phyloP scores from a whole-genome alignment of 2,329 filamentous ascomycete genomes.

The Scytalidium lignicola region DNA sequence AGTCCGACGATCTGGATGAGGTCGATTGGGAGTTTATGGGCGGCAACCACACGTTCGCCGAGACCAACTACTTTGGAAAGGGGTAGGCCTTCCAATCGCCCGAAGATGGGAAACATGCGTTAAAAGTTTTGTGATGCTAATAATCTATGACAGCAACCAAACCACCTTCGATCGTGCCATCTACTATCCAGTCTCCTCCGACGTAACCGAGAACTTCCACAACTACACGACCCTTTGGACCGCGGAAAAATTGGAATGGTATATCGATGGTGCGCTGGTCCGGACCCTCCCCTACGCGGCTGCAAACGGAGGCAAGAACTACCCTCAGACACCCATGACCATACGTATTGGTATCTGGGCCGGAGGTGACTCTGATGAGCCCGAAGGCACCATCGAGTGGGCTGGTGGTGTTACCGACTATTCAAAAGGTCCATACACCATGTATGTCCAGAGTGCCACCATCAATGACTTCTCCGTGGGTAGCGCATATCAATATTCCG shows the following conservation, averaged over 20 bases:
- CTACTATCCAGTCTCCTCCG: constrained; percentile 49
- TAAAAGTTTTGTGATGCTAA: too few species aligned
- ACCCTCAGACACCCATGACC: constrained; percentile 73
- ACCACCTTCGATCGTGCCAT: constrained; percentile 65
- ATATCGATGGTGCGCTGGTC: constrained; percentile 62
- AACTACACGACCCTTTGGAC: constrained; percentile 74
- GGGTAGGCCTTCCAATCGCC: constrained; percentile 31
- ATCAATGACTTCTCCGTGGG: constrained; percentile 56
- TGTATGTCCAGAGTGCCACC: constrained; percentile 63
- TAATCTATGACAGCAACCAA: constrained; percentile 39
- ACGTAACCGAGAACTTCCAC: constrained; percentile 56
- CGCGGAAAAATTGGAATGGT: constrained; percentile 58
- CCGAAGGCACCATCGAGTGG: constrained; percentile 59
- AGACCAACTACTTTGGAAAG: constrained; percentile 76
- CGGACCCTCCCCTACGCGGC: constrained; percentile 59
- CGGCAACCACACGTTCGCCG: constrained; percentile 54
- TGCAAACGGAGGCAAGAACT: constrained; percentile 57
- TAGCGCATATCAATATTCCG: constrained; percentile 59
- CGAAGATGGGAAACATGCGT: too few species aligned
- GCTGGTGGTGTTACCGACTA: constrained; percentile 67
- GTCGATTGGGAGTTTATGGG: constrained; percentile 84
- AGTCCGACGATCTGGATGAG: constrained; percentile 81
- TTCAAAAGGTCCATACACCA: constrained; percentile 60
- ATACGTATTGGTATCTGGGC: constrained; percentile 64
- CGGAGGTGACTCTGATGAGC: constrained; percentile 50